Conservation (phyloP, 345 rosid species). For the Syzygium oleosum region DNA sequence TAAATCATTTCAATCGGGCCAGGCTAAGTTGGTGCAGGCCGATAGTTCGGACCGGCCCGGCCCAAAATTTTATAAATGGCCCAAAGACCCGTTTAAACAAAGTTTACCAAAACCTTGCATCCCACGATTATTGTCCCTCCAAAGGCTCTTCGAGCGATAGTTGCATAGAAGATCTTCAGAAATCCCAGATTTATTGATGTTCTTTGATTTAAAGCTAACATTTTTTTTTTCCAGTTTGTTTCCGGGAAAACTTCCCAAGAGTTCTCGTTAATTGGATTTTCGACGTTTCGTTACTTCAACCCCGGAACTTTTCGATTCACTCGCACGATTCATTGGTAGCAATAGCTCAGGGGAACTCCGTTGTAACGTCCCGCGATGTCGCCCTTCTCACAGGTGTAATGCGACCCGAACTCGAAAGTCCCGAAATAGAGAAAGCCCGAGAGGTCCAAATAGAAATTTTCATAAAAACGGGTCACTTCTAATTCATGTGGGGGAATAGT, state of each 20-base stretch:
- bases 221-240: background rate
- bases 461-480: background rate
- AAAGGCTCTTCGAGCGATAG: background rate
- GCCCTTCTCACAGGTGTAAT: too few relatives aligned
- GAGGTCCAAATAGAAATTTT: background rate
- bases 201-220: background rate
- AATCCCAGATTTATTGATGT: background rate
- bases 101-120: background rate
- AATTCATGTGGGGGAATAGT: background rate
- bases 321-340: background rate
- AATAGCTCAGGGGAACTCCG: background rate
- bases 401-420: background rate
- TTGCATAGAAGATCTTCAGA: background rate
- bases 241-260: background rate
- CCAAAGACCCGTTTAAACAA: background rate
- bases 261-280: background rate
- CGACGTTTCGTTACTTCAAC: background rate
- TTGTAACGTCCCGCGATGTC: accelerated
- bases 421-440: background rate
- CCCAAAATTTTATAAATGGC: background rate
- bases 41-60: background rate
- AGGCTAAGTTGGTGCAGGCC: background rate
- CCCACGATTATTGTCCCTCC: background rate
- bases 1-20: background rate
- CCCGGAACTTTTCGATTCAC: background rate